Base-by-base conservation (phyloP, 1,284 basidiomycete species). In the Sutorius eximius region DNA sequence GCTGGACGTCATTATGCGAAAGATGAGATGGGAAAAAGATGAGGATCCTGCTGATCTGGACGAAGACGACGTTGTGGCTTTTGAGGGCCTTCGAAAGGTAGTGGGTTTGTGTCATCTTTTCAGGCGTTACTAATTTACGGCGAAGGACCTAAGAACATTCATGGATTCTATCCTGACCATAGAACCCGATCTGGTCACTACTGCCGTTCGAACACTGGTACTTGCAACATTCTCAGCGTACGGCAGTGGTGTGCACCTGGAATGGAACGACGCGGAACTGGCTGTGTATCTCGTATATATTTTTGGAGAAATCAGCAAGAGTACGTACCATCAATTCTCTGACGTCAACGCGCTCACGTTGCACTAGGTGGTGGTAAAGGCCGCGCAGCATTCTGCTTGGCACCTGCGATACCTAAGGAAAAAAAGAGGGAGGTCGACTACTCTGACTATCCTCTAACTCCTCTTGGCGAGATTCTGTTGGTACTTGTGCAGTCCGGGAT, bases 221-320 rank as follows among this genome's bases (percentile, higher is more conserved):
- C 69, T 89, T 50, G 82, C 82, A 57, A 93, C 90, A 0, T 79
- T 96, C 33, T 80, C 83, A 10, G 81, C 84, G 1, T 91, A 86
- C 61, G 55, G 64, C 59, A 83, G 73, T 55, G 84, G 87, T 3
- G 71, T 80, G 16, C 59, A 77, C 44, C 61, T 97, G 20, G 83
- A 89, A 48, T 99, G 98, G 98, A 88, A 95, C 67, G 90, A 97
- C 64, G 91, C 91, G 1, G 97, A 99, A 71, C 80, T 99, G 20
- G 94, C 93, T 0, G 77, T 98, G 16, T 94, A 94, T 70, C 82
- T 98, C 29, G 86, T 98, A 1, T 98, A 87, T 70, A 91, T 95
- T 34, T 99, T 94, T 65, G 95, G 95, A 40, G 96, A 99, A 71
- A 86, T 95, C 61, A 91, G 87, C 71, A 92, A 89, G 75, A 81